A percentile compares a stretch with the other conserved stretches of the same genome.
These are phyloP conservation scores for Podospora fimiseda DNA, from an alignment of 495 filamentous ascomycete species.

Conservation along the genomic window DNA sequence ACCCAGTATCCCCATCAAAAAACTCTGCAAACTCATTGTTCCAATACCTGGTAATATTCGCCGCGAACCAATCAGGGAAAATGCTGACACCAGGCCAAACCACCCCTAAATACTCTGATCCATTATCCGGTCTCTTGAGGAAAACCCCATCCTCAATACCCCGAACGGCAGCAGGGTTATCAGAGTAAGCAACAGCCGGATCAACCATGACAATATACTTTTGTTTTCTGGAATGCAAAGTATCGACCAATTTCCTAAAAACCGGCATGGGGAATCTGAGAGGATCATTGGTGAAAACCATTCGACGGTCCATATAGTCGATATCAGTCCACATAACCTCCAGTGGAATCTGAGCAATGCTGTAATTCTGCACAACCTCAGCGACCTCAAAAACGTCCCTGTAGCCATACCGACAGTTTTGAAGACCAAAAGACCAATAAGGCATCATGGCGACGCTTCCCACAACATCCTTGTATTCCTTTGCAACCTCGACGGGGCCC, in stretches of 20 bases:
- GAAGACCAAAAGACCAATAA: constrained; percentile 80
- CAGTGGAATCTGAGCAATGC: constrained; percentile 64
- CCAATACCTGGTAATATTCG: constrained; percentile 64
- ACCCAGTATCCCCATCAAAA: constrained; percentile 57
- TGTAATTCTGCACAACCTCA: constrained; percentile 77
- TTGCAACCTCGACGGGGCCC: constrained; percentile 60
- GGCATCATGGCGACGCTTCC: constrained; percentile 71
- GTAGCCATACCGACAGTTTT: constrained; percentile 81
- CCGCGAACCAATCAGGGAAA: constrained; percentile 81
- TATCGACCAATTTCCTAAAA: constrained; percentile 61
- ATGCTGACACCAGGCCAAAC: constrained; percentile 82
- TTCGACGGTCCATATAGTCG: constrained; percentile 65
- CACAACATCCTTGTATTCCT: constrained; percentile 67
- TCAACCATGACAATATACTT: constrained; percentile 87
- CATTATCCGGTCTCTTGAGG: constrained; percentile 57
- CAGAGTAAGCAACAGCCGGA: constrained; percentile 64
- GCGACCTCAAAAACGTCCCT: constrained; percentile 70
- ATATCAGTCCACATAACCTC: constrained; percentile 92
- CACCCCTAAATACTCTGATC: constrained; percentile 64
- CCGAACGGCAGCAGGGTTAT: constrained; percentile 60
- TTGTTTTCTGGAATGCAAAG: constrained; percentile 68
- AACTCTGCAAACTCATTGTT: constrained; percentile 62
- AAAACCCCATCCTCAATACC: constrained; percentile 59
- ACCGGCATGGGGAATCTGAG: constrained; percentile 61
- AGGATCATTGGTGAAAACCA: constrained; percentile 70